A percentile compares a stretch with the other conserved stretches of the same genome.
Conservation (phyloP, 2,329 filamentous ascomycete species). For the Fusarium setosum region DNA sequence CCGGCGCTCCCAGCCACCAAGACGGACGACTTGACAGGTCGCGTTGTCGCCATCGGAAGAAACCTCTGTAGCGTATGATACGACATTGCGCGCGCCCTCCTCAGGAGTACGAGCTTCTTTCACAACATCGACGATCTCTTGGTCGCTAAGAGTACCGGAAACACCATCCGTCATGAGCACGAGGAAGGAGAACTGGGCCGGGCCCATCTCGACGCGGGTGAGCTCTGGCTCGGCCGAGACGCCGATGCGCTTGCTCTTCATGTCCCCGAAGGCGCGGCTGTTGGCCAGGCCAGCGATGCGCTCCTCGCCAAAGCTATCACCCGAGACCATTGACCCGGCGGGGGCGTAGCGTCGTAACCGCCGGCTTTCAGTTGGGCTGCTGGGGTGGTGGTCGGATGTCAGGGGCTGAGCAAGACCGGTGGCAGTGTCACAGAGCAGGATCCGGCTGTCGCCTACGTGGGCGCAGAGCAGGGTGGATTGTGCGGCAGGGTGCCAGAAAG, state of each 20-base stretch:
- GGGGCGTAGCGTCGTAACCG: slow-evolving; percentile 85
- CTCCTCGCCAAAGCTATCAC: slow-evolving; percentile 95
- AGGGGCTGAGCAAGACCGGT: slow-evolving; percentile 84
- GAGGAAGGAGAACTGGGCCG: slow-evolving; percentile 89
- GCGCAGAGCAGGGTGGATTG: slow-evolving; percentile 86
- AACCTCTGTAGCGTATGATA: slow-evolving; percentile 90
- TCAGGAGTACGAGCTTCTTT: slow-evolving; percentile 95
- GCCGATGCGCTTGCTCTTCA: slow-evolving; percentile 89
- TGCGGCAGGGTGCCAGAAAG: slow-evolving; percentile 94
- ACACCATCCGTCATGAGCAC: slow-evolving; percentile 92
- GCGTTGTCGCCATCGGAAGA: slow-evolving; percentile 74
- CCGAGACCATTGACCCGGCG: slow-evolving; percentile 82
- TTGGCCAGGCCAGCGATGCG: slow-evolving; percentile 94
- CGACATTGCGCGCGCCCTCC: slow-evolving; percentile 81
- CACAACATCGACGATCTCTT: slow-evolving; percentile 95
- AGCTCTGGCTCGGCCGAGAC: slow-evolving; percentile 96
- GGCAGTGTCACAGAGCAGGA: slow-evolving; percentile 87
- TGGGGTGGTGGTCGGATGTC: slow-evolving; percentile 93
- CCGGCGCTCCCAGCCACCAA: slow-evolving; percentile 77
- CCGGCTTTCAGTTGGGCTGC: slow-evolving; percentile 83
- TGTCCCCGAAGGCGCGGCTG: slow-evolving; percentile 93
- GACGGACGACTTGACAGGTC: slow-evolving; percentile 73
- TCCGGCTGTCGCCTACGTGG: slow-evolving; percentile 93
- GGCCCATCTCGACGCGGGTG: slow-evolving; percentile 78
- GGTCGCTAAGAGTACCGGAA: slow-evolving; percentile 85